Evolutionary conservation across 116 monocot genomes (phyloP).

Genomic region (Posidonia oceanica): DNA sequence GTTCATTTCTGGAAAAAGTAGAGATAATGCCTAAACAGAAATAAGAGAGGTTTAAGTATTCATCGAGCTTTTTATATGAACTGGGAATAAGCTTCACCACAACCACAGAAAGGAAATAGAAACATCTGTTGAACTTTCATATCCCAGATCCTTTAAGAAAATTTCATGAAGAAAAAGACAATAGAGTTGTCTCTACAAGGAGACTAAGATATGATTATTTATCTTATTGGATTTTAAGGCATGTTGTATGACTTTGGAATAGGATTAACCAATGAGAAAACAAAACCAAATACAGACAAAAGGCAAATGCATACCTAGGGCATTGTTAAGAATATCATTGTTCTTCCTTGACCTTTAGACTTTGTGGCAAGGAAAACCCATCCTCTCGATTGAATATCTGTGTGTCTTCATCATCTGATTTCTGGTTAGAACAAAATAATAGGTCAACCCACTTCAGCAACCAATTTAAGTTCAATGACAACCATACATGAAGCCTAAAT

Average conservation of each 20-base stretch:
- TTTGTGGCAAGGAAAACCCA: conserved; percentile 50
- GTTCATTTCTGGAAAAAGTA: too few relatives aligned
- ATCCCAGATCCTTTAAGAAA: not conserved
- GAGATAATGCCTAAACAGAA: too few relatives aligned
- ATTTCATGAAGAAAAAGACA: not conserved
- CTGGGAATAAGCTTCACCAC: not conserved
- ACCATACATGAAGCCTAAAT: too few relatives aligned
- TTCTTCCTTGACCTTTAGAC: conserved; percentile 39
- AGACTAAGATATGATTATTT: too few relatives aligned
- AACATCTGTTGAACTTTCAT: not conserved
- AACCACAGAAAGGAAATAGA: not conserved
- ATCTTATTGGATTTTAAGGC: too few relatives aligned
- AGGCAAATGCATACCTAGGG: not conserved
- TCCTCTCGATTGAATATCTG: conserved; percentile 37
- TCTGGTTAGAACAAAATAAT: conserved; percentile 20
- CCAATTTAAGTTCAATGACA: not conserved
- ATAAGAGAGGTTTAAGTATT: too few relatives aligned
- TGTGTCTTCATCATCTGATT: conserved; percentile 47
- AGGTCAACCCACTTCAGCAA: not conserved
- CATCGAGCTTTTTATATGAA: not conserved
- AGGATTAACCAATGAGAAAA: not conserved
- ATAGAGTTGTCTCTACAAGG: too few relatives aligned
- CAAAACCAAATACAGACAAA: not conserved
- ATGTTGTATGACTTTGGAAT: too few relatives aligned
- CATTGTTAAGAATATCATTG: not conserved